Evolutionary conservation across 352 stramenopile genomes (phyloP).

Genomic region (Peronosclerospora sorghi): DNA sequence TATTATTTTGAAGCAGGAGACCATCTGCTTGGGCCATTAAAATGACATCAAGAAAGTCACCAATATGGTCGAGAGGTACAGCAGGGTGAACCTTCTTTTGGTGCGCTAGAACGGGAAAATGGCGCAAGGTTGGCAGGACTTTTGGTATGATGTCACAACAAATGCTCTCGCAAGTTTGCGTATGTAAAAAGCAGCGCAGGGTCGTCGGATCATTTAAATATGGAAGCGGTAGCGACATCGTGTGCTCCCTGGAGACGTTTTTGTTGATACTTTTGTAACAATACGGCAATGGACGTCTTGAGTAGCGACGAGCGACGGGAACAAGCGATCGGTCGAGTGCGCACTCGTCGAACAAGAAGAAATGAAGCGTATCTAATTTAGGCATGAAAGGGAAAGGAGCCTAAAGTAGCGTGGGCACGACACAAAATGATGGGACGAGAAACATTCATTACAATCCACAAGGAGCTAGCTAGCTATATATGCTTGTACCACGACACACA

Average conservation of each 20-base stretch:
- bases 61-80: slow-evolving; percentile 21
- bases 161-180: slow-evolving; percentile 7
- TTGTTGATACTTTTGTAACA: too few relatives aligned
- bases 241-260: too few relatives aligned
- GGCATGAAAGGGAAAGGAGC: too few relatives aligned
- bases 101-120: slow-evolving; percentile 1
- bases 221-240: neutral
- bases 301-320: too few relatives aligned
- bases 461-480: neutral
- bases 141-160: slow-evolving; percentile 7
- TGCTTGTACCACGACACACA: slow-evolving; percentile 1
- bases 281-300: too few relatives aligned
- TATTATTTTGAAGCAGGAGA: slow-evolving; percentile 4
- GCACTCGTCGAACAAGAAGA: too few relatives aligned
- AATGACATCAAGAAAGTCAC: slow-evolving; percentile 39
- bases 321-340: too few relatives aligned
- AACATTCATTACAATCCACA: slow-evolving; percentile 1
- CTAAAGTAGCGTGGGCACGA: neutral
- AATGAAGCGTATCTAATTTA: too few relatives aligned
- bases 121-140: slow-evolving; percentile 15
- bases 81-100: slow-evolving; percentile 3
- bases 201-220: slow-evolving; percentile 1
- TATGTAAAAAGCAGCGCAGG: slow-evolving; percentile 17
- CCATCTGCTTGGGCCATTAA: slow-evolving; percentile 27
- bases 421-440: too few relatives aligned